Base-by-base conservation (phyloP, 75 land plant species). In the Pinus albicaulis region DNA sequence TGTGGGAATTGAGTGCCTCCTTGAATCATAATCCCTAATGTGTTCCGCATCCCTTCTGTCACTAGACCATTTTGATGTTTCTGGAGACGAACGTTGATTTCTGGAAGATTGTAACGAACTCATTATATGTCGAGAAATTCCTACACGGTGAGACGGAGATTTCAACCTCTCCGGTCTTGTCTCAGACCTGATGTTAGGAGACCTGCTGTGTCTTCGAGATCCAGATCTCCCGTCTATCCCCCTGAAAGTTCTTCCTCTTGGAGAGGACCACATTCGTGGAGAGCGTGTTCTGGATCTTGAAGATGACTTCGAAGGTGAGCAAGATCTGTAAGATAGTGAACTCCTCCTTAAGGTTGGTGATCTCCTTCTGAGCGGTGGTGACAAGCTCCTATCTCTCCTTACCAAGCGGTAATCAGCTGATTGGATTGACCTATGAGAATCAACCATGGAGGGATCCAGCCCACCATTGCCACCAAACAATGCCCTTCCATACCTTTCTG, bases 81-180 rank as follows among this genome's bases (percentile, higher is more conserved):
- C 85, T 57, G 89, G 78, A 26, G 93, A 86, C 13, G 90, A 86
- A 52, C 74, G 59, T 75, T 79, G 90, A 44, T 55, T 80, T 63
- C 90, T 77, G 2, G 76, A 81, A 22, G 86, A 64, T 7, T 87
- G 78, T 57, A 59, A 69, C 69, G 65, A 75, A 76, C 63, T 60
- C 55, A 52, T 75, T 74, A 80, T 66, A 59, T 79, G 81, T 17
- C 80, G 81, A 4, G 31, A 76, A 76, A 74, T 81, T 48, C 68
- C 70, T 62, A 77, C 58, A 23, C 80, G 75, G 13, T 60, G 72
- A 53, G 74, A 68, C 41, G 84, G 82, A 38, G 72, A 76, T 66
- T 83, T 87, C 17, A 19, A 19, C 52, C 80, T 72, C 55, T 75
- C 80, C 20, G 74, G 56, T 55, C 86, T 81, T 2, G 63, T 66